A percentile compares a stretch with the other conserved stretches of the same genome.
phyloP scores from a whole-genome alignment of 2,329 filamentous ascomycete genomes.

The Talaromyces sp. region DNA sequence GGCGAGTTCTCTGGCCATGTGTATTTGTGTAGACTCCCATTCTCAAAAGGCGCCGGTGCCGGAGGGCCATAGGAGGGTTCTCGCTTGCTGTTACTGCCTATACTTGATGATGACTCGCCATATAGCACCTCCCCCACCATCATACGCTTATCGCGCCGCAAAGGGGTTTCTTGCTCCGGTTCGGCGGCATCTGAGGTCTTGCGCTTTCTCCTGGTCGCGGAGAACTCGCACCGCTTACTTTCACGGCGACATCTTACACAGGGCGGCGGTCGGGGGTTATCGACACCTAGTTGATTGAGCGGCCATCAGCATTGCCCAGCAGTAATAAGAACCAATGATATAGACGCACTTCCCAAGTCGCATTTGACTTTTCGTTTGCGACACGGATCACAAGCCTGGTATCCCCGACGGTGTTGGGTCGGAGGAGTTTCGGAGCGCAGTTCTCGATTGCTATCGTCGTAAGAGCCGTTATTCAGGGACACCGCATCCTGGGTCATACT shows the following conservation, averaged over 20 bases:
- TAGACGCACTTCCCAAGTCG: constrained; percentile 46
- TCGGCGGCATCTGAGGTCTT: constrained; percentile 59
- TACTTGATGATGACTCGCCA: constrained; percentile 29
- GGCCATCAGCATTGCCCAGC: background rate
- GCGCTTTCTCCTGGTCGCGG: constrained; percentile 86
- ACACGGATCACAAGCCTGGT: constrained; percentile 51
- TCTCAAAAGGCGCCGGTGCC: constrained; percentile 30
- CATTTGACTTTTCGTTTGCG: constrained; percentile 52
- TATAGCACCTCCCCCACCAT: constrained; percentile 47
- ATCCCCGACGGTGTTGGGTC: constrained; percentile 47
- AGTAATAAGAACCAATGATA: background rate
- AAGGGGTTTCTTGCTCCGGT: constrained; percentile 42
- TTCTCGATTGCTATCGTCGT: constrained; percentile 24
- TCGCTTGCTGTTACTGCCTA: constrained; percentile 21
- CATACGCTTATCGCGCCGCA: constrained; percentile 53
- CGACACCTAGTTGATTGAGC: constrained; percentile 56
- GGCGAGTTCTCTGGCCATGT: constrained; percentile 34
- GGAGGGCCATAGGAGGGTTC: constrained; percentile 30
- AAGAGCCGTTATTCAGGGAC: constrained; percentile 23
- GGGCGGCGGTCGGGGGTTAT: constrained; percentile 89
- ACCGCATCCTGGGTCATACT: constrained; percentile 18
- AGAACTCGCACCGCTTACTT: constrained; percentile 96
- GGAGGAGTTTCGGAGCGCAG: constrained; percentile 36
- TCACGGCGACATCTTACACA: constrained; percentile 92
- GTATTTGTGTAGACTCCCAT: constrained; percentile 26